Evolutionary conservation across 2,329 filamentous ascomycete genomes (phyloP).

Genomic region (Sclerotinia nivalis): DNA sequence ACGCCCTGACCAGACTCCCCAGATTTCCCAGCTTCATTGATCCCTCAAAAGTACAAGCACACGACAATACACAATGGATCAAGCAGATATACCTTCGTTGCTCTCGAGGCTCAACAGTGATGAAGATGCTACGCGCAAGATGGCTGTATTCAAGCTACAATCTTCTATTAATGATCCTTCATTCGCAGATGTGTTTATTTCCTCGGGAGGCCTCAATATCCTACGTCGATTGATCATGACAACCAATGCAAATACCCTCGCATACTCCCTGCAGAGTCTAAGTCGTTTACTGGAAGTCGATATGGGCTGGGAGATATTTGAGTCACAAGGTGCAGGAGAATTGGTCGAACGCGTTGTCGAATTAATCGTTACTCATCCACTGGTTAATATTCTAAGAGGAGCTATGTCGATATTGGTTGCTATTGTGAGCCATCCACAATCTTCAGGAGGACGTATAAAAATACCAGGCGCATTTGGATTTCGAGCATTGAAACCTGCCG

Average conservation of each 20-base stretch:
- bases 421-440: constrained; percentile 83
- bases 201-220: constrained; percentile 79
- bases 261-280: constrained; percentile 89
- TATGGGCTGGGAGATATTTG: constrained; percentile 93
- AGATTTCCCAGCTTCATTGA: constrained; percentile 6
- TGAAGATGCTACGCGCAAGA: constrained; percentile 92
- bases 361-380: constrained; percentile 88
- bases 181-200: constrained; percentile 95
- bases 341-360: constrained; percentile 79
- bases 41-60: not conserved
- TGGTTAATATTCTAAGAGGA: constrained; percentile 95
- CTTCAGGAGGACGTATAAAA: constrained; percentile 47
- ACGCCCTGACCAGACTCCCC: constrained; percentile 14
- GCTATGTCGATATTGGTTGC: constrained; percentile 96
- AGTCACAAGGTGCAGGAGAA: constrained; percentile 61
- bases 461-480: constrained; percentile 75
- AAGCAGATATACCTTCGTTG: constrained; percentile 66
- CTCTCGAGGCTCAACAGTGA: constrained; percentile 65
- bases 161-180: constrained; percentile 92
- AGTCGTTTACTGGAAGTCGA: constrained; percentile 88
- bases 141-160: constrained; percentile 98
- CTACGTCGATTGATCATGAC: constrained; percentile 81
- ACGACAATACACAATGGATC: constrained; percentile 51
- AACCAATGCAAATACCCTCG: constrained; percentile 88
- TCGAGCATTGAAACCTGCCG: constrained; percentile 84